Evolutionary conservation across 177 flowering plant genomes (phyloP), one percentile per base, ranked within the genome.

Genomic region (Tripterygium wilfordii): DNA sequence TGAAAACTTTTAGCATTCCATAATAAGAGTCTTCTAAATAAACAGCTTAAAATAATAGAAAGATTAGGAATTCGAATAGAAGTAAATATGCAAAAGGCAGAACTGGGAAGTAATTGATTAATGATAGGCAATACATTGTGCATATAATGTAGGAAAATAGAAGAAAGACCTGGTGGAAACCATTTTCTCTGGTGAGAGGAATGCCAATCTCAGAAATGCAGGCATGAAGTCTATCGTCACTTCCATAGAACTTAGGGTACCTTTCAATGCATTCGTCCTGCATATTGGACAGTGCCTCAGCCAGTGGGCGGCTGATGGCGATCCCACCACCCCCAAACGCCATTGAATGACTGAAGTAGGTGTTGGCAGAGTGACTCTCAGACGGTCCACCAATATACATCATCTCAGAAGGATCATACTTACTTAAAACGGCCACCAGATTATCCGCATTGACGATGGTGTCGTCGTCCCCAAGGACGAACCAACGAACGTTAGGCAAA

Each of bases 281-380:
- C 23, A 69, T 68, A 21, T 35, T 42, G 5, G 72, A 60, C 10
- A 80, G 48, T 0, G 79, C 75, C 48, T 66, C 70, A 0, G 81
- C 87, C 8, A 80, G 55, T 2, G 87, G 75, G 47, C 69, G 64
- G 36, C 83, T 77, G 8, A 80, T 72, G 16, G 79, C 82, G 16
- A 80, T 72, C 7, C 86, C 80, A 0, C 82, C 86, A 13, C 86
- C 86, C 9, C 83, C 83, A 48, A 70, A 80, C 0, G 81, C 83
- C 87, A 75, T 75, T 10, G 66, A 58, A 45, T 75, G 77, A 42
- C 79, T 72, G 57, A 75, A 77, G 45, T 75, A 72, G 8, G 71
- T 56, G 46, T 80, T 77, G 7, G 78, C 79, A 15, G 77, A 72
- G 53, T 77, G 80, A 42, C 83, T 77, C 68, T 80, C 81, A 0